These are phyloP conservation scores for Gyromitra esculenta DNA, from an alignment of 2,329 filamentous ascomycete species.

Conservation along the genomic window DNA sequence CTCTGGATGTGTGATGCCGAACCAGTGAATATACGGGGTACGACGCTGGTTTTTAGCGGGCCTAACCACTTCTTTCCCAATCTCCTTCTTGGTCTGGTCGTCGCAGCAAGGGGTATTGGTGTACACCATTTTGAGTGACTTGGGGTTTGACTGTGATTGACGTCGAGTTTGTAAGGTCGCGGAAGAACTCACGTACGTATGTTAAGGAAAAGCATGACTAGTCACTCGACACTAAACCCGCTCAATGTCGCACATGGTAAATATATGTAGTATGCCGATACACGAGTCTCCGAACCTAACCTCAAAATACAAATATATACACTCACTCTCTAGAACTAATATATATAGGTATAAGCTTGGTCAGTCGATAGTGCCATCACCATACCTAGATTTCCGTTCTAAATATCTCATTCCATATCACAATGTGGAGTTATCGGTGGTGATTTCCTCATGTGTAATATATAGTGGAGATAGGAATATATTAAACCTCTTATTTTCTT, in stretches of 20 bases:
- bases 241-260: neutral
- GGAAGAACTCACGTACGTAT: neutral
- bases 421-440: no score
- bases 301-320: neutral
- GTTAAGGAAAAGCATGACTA: constrained; percentile 4
- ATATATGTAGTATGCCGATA: no score
- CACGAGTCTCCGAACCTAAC: no score
- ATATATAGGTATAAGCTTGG: no score
- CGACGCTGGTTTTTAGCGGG: constrained; percentile 12
- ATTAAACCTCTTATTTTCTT: no score
- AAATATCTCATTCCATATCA: no score
- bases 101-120: no score
- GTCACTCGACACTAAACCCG: constrained; percentile 6
- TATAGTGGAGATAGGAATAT: no score
- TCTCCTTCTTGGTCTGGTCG: neutral
- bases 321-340: no score
- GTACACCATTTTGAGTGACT: constrained; percentile 7
- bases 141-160: neutral
- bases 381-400: no score
- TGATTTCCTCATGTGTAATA: no score
- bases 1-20: constrained; percentile 33
- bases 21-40: constrained; percentile 44
- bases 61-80: neutral
- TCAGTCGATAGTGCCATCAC: no score
- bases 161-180: constrained; percentile 1